phyloP scores from a whole-genome alignment of 495 filamentous ascomycete genomes.

The Penicillium odoratum region DNA sequence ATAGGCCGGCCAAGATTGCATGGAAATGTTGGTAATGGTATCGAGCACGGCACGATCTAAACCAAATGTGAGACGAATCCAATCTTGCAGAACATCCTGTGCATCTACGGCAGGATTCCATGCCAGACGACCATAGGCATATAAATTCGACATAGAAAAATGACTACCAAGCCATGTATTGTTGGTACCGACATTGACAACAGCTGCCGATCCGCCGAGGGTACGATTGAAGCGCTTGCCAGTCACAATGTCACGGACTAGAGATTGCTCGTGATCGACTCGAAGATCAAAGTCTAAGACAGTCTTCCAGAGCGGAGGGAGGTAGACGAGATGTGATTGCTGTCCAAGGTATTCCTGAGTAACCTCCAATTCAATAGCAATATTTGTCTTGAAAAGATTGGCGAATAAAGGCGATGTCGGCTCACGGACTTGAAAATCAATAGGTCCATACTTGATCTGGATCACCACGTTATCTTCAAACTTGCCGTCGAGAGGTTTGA shows the following conservation, averaged over 20 bases:
- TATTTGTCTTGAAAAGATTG: slow-evolving; percentile 56
- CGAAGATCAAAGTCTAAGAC: slow-evolving; percentile 67
- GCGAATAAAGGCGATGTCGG: slow-evolving; percentile 68
- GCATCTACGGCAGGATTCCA: slow-evolving; percentile 57
- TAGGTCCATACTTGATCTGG: slow-evolving; percentile 73
- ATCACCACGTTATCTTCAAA: slow-evolving; percentile 71
- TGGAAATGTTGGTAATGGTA: slow-evolving; percentile 61
- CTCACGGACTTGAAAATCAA: slow-evolving; percentile 77
- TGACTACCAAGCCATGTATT: slow-evolving; percentile 70
- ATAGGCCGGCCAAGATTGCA: slow-evolving; percentile 70
- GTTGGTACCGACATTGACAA: slow-evolving; percentile 69
- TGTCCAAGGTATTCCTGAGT: slow-evolving; percentile 73
- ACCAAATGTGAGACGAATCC: slow-evolving; percentile 66
- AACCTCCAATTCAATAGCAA: slow-evolving; percentile 66
- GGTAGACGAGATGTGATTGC: slow-evolving; percentile 67
- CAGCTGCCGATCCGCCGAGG: slow-evolving; percentile 62
- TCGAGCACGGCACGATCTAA: slow-evolving; percentile 52
- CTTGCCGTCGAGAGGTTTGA: slow-evolving; percentile 62
- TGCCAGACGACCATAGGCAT: slow-evolving; percentile 68
- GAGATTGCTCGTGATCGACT: slow-evolving; percentile 52
- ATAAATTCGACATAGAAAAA: slow-evolving; percentile 70
- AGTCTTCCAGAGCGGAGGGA: slow-evolving; percentile 65
- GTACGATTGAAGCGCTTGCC: slow-evolving; percentile 59
- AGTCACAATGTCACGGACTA: slow-evolving; percentile 57
- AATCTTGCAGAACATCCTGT: slow-evolving; percentile 56